Base-by-base conservation (phyloP, 192 early-diverging fungal genomes). In the Umbelopsis isabellina region DNA sequence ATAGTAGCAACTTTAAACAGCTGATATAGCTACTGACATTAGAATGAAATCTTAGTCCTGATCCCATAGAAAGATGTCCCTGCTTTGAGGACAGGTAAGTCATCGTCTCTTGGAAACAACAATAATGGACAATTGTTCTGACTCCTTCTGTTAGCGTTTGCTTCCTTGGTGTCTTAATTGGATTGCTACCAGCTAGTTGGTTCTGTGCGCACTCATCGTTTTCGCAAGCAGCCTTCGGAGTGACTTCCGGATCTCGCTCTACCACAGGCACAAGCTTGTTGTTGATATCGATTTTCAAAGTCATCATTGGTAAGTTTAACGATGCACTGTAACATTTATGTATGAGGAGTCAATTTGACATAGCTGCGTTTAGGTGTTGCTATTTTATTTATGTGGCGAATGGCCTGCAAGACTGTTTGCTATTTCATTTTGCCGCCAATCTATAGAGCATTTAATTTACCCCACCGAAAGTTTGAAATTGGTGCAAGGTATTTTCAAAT, bases 61-160 rank as follows among this genome's bases (percentile, higher is more conserved):
- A 92, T 70, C 89, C 89, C 2, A 80, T 88, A n/a, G 89, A 87
- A 35, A 75, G 85, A 47, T 92, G 91, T 71, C 91, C 91, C 1
- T 92, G 91, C 73, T 91, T 89, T 69, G 89, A 92, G 65, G 91
- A 92, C 67, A 83, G 82, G 79, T 77, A 67, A 45, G 27, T 66
- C 21, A 33, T 23, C 23, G 30, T 48, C 66, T 25, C 8, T 35
- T 18, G 37, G 15, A 11, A 47, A 23, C 18, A n/a, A 15, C 22
- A 65, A 4, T 55, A 46, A 45, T 67, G 16, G 25, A 7, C 22
- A 35, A 11, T 18, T 4, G 25, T 13, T 35, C 30, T 61, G 33
- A 20, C 6, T 5, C 44, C 35, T 35, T 35, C 8, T 22, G 2
- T 18, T 51, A 81, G 84, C 47, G 85, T 92, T 23, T 85, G 87